Evolutionary conservation across 2,329 filamentous ascomycete genomes (phyloP).

Genomic region (Hypoxylon rubiginosum): DNA sequence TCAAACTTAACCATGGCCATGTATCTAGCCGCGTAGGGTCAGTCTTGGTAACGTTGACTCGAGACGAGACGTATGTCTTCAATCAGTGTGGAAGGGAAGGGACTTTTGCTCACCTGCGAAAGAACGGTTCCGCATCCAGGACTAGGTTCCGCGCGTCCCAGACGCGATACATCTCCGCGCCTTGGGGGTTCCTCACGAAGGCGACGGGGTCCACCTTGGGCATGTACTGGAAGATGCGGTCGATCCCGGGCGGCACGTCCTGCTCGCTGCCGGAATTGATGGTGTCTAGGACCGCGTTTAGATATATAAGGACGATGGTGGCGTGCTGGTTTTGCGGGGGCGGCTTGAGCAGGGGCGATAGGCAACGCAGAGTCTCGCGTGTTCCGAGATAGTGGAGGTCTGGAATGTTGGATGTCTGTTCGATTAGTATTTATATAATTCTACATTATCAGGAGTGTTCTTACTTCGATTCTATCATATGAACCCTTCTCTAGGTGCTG

Average conservation of each 20-base stretch:
- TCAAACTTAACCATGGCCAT: not conserved
- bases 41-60: not conserved
- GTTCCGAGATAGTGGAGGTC: conserved; percentile 8
- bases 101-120: conserved; percentile 5
- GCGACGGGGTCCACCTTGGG: not conserved
- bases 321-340: conserved; percentile 10
- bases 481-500: not conserved
- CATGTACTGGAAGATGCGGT: too few relatives aligned
- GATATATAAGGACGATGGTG: conserved; percentile 15
- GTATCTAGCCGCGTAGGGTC: conserved; percentile 1
- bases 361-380: conserved; percentile 3
- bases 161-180: conserved; percentile 7
- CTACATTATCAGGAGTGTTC: not conserved
- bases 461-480: conserved; percentile 30
- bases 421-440: not conserved
- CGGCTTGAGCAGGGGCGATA: conserved; percentile 11
- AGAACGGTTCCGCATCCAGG: conserved; percentile 4
- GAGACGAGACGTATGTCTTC: not conserved
- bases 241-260: too few relatives aligned
- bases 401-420: conserved; percentile 20
- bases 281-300: conserved; percentile 13
- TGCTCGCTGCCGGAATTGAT: not conserved
- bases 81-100: not conserved
- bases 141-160: not conserved
- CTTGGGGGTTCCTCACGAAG: not conserved